Percentiles rank a stretch among this genome's conserved stretches.
Conservation (phyloP, 2,329 filamentous ascomycete genomes). For the Pyrenophora graminea region DNA sequence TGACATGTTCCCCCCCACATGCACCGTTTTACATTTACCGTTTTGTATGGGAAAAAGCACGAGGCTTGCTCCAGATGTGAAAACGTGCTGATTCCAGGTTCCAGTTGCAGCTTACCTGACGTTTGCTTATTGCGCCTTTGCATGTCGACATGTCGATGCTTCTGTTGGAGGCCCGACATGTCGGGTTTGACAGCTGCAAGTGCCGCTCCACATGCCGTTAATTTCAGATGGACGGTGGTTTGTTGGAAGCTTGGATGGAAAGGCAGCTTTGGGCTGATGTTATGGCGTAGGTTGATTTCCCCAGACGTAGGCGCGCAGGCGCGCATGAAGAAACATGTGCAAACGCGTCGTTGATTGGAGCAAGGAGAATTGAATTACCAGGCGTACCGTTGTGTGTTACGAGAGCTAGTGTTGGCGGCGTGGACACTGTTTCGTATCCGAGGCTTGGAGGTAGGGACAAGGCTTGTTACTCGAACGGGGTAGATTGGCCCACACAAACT, state of each 20-base stretch:
- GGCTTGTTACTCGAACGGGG: conserved; percentile 2
- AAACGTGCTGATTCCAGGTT: no score
- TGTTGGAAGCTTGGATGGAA: conserved; percentile 1
- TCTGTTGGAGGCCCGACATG: conserved; percentile 6
- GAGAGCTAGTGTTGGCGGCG: conserved; percentile 6
- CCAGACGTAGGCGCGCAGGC: conserved; percentile 2
- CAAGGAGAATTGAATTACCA: background rate
- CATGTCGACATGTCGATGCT: background rate
- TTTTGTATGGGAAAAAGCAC: background rate
- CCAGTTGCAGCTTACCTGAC: background rate
- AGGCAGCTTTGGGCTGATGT: background rate
- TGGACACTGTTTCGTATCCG: conserved; percentile 16
- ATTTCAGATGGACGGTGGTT: background rate
- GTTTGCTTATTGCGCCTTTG: conserved; percentile 8
- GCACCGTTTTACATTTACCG: background rate
- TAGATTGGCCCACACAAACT: background rate
- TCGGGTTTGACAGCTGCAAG: conserved; percentile 4
- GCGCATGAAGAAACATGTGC: conserved; percentile 17
- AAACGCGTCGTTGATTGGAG: background rate
- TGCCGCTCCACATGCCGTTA: conserved; percentile 2
- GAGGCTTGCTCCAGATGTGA: background rate
- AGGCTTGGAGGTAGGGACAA: conserved; percentile 9
- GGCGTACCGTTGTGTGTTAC: conserved; percentile 2
- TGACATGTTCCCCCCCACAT: no score
- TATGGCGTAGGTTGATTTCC: background rate